Base-by-base conservation (phyloP, 2,329 filamentous ascomycete species). In the Epichloe sp. region DNA sequence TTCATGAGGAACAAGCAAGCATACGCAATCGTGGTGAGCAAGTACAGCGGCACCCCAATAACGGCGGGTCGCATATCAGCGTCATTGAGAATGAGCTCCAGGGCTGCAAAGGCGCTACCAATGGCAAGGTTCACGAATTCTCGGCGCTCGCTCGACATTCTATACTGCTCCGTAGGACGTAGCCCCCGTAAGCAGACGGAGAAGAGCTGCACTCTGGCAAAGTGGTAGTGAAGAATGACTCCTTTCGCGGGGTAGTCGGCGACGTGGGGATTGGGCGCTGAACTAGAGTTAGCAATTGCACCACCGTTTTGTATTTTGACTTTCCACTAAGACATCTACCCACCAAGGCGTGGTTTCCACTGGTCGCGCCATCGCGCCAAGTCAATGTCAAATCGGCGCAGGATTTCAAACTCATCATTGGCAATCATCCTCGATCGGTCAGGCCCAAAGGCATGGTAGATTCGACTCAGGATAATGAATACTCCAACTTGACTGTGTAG, bases 401-500 rank as follows among this genome's bases (percentile, higher is more conserved):
- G 44, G 0, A 57, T 51, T 17, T 66, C 67, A 52, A 70, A 71
- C 45, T 63, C 59, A 37, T 65, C 59, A 36, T 60, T 57, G 40
- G 55, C 50, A 62, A 63, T 55, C 60, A 64, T 52, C 51, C 60
- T 56, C 70, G 74, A 12, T 1, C 70, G 69, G 52, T 82, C 78
- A 1, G 74, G 72, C 0, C 79, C 78, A 59, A 82, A 83, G 0
- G 74, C 76, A 57, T 72, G 71, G 60, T 72, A 81, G 43, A 72
- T 76, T 58, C 71, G 72, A n/a, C 74, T 79, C 55, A 83, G 68
- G 49, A 82, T 81, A 51, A 77, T 73, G 52, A 83, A 77, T 15
- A 82, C 62, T 5, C 74, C 73, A 34, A 83, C 78, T 56, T 83
- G 80, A 21, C 76, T 79, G 44, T 79, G 68, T 2, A 82, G 65